phyloP scores from a whole-genome alignment of 768 basidiomycete genomes.

The Russula sp. region DNA sequence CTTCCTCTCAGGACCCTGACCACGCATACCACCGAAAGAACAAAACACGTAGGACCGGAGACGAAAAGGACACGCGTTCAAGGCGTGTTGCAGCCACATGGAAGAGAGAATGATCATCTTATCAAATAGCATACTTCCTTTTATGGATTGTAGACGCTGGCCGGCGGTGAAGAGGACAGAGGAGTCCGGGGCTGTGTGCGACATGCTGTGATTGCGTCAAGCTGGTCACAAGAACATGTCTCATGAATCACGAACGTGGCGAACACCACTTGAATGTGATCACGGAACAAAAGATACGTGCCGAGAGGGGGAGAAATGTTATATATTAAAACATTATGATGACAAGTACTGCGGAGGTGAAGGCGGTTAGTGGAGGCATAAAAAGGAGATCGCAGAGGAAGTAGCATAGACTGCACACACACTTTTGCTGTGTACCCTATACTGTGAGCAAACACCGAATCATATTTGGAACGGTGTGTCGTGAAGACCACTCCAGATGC shows the following conservation, averaged over 20 bases:
- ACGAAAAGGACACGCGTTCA: conserved; percentile 14
- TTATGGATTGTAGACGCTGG: conserved; percentile 9
- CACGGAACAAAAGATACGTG: not conserved
- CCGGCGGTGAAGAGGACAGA: not conserved
- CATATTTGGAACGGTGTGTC: conserved; percentile 55
- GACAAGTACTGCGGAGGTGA: not conserved
- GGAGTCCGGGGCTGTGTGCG: not conserved
- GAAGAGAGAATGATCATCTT: conserved; percentile 13
- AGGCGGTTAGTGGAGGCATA: not conserved
- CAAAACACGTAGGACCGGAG: not conserved
- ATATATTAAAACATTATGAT: not conserved
- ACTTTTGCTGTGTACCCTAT: conserved; percentile 8
- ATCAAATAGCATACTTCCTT: conserved; percentile 7
- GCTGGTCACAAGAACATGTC: conserved; percentile 10
- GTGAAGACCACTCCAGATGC: conserved; percentile 87
- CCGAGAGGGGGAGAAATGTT: not conserved
- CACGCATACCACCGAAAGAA: conserved; percentile 8
- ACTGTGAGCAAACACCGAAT: conserved; percentile 4
- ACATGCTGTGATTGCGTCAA: conserved; percentile 20
- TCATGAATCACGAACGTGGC: conserved; percentile 4
- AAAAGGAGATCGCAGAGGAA: too few species aligned
- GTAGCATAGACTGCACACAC: not conserved
- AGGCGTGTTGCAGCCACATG: conserved; percentile 16
- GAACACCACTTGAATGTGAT: not conserved
- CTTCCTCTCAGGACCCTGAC: conserved; percentile 2